phyloP scores from a whole-genome alignment of 2,329 filamentous ascomycete species.

The Trichoderma sp. region DNA sequence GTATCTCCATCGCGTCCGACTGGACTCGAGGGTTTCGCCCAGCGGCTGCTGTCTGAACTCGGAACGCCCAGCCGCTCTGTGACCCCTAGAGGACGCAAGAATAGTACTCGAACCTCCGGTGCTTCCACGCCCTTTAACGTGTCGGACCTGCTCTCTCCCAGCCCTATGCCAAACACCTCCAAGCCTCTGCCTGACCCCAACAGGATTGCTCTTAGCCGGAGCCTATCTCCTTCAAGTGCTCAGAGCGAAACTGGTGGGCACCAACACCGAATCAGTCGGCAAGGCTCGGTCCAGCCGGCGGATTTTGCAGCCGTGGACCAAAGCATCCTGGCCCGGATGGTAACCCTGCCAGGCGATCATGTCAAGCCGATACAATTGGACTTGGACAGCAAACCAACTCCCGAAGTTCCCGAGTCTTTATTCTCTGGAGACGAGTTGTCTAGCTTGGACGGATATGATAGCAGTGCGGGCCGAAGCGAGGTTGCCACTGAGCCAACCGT shows the following conservation, averaged over 20 bases:
- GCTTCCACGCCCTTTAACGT: constrained; percentile 33
- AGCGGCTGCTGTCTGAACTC: constrained; percentile 62
- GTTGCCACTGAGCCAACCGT: constrained; percentile 27
- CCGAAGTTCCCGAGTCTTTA: constrained; percentile 28
- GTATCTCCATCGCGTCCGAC: constrained; percentile 56
- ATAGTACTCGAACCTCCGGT: constrained; percentile 39
- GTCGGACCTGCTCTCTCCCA: constrained; percentile 31
- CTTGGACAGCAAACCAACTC: constrained; percentile 39
- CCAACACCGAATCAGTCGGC: constrained; percentile 34
- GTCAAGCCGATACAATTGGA: constrained; percentile 51
- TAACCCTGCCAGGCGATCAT: constrained; percentile 49
- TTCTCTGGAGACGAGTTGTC: constrained; percentile 22
- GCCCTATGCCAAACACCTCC: constrained; percentile 40
- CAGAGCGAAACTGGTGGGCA: constrained; percentile 30
- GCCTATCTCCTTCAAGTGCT: constrained; percentile 45
- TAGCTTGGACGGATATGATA: constrained; percentile 26
- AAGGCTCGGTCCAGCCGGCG: constrained; percentile 51
- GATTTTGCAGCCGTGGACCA: constrained; percentile 67
- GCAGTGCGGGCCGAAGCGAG: constrained; percentile 23
- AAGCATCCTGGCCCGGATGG: constrained; percentile 57
- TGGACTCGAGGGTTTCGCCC: constrained; percentile 61
- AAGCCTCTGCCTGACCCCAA: constrained; percentile 43
- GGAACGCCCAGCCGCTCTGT: constrained; percentile 50
- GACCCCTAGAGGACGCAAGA: constrained; percentile 54
- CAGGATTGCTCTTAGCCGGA: constrained; percentile 37